These are phyloP conservation scores for Parsonsia alboflavescens DNA, from an alignment of 257 asterid species.

Conservation along the genomic window DNA sequence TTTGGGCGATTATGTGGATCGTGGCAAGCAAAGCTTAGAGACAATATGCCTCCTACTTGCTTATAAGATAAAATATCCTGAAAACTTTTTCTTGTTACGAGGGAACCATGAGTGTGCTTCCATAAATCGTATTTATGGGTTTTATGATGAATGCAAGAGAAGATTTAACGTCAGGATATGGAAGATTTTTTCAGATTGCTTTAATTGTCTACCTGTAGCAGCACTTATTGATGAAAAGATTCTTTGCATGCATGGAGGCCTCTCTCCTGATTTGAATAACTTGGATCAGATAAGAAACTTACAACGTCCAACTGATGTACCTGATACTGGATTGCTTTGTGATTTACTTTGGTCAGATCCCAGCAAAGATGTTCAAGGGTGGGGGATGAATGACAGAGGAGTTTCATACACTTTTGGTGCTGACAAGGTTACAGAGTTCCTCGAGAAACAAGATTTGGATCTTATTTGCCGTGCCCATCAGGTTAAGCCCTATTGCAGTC, in stretches of 20 bases:
- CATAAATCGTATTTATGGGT: constrained; percentile 35
- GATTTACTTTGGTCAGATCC: constrained; percentile 44
- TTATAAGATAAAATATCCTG: constrained; percentile 33
- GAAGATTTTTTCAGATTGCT: constrained; percentile 31
- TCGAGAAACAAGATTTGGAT: constrained; percentile 32
- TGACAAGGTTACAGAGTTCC: constrained; percentile 35
- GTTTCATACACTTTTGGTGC: constrained; percentile 38
- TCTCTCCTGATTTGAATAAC: constrained; percentile 32
- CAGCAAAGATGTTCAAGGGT: constrained; percentile 34
- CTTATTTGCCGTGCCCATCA: constrained; percentile 39
- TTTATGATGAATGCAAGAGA: constrained; percentile 37
- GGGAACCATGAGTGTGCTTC: constrained; percentile 41
- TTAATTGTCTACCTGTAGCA: constrained; percentile 35
- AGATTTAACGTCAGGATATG: constrained; percentile 30
- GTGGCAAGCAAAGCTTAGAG: constrained; percentile 41
- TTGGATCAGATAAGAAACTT: constrained; percentile 32
- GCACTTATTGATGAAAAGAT: constrained; percentile 36
- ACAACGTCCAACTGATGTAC: constrained; percentile 38
- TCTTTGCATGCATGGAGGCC: constrained; percentile 40
- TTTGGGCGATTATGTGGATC: constrained; percentile 37
- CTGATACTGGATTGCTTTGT: constrained; percentile 33
- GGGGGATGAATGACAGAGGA: constrained; percentile 40
- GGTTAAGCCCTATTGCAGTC: constrained; percentile 16
- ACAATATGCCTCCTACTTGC: constrained; percentile 36
- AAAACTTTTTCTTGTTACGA: constrained; percentile 32